Evolutionary conservation across 2,329 filamentous ascomycete species (phyloP).

Genomic region (Alternaria conjuncta): DNA sequence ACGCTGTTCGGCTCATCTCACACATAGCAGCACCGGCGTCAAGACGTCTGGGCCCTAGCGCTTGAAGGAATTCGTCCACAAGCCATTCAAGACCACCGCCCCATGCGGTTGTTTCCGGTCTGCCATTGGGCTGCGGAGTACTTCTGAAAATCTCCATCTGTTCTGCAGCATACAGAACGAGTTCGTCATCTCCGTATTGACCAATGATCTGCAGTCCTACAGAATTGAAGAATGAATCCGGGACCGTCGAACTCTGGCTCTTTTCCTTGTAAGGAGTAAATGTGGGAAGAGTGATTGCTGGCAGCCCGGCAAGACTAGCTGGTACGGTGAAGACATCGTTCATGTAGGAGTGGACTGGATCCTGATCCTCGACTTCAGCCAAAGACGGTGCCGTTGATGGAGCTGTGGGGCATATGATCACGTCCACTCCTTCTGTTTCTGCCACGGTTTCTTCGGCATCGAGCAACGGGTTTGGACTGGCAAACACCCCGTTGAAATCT

Average conservation of each 20-base stretch:
- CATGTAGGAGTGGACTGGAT: conserved; percentile 77
- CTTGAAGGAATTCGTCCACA: background rate
- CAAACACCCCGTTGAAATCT: conserved; percentile 86
- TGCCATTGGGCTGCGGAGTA: conserved; percentile 2
- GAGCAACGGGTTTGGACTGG: conserved; percentile 70
- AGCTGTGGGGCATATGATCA: conserved; percentile 86
- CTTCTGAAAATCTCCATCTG: conserved; percentile 19
- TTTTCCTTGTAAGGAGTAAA: conserved; percentile 41
- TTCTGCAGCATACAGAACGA: conserved; percentile 65
- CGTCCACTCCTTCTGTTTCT: conserved; percentile 73
- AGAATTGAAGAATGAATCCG: conserved; percentile 34
- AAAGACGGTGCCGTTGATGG: conserved; percentile 75
- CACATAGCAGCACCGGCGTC: background rate
- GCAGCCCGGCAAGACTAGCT: conserved; percentile 88
- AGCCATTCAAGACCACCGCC: conserved; percentile 2
- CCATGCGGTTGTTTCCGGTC: conserved; percentile 22
- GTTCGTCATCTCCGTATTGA: conserved; percentile 78
- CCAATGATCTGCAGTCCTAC: conserved; percentile 77
- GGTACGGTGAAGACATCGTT: conserved; percentile 97
- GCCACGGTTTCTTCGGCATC: conserved; percentile 27
- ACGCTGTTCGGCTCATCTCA: background rate
- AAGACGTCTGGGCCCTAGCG: background rate
- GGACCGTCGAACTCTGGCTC: conserved; percentile 28
- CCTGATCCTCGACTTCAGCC: conserved; percentile 61
- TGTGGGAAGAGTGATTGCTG: conserved; percentile 83